Evolutionary conservation across 768 basidiomycete genomes (phyloP).

Genomic region (Macrolepiota dolichaula): DNA sequence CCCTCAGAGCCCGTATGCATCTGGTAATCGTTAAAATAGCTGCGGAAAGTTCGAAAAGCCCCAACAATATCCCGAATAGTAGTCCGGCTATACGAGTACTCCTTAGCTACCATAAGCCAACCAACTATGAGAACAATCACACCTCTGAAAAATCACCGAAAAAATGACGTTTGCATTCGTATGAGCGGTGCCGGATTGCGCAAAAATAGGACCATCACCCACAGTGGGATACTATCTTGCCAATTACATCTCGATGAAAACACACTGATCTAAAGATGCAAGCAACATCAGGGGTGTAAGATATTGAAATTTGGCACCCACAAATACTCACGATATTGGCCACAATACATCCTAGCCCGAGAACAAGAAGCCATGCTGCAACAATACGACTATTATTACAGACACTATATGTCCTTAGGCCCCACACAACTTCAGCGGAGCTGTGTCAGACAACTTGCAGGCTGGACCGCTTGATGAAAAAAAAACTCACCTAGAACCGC

Average conservation of each 20-base stretch:
- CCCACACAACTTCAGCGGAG: not conserved
- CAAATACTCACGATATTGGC: not conserved
- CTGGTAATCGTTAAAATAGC: not conserved
- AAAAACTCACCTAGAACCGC: not conserved
- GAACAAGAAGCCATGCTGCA: not conserved
- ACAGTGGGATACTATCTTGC: not conserved
- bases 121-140: not conserved
- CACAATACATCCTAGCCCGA: not conserved
- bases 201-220: not conserved
- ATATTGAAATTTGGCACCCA: not conserved
- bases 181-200: not conserved
- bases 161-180: not conserved
- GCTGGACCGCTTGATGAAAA: not conserved
- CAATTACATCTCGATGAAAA: not conserved
- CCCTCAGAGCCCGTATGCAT: not conserved
- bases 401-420: not conserved
- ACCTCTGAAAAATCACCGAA: not conserved
- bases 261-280: not conserved
- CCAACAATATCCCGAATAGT: not conserved
- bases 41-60: not conserved
- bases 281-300: too few relatives aligned
- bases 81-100: not conserved
- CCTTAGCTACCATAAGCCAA: not conserved
- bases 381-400: not conserved
- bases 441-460: not conserved